Evolutionary conservation across 2,329 filamentous ascomycete genomes (phyloP).

Genomic region (Pestalotiopsis sp.): DNA sequence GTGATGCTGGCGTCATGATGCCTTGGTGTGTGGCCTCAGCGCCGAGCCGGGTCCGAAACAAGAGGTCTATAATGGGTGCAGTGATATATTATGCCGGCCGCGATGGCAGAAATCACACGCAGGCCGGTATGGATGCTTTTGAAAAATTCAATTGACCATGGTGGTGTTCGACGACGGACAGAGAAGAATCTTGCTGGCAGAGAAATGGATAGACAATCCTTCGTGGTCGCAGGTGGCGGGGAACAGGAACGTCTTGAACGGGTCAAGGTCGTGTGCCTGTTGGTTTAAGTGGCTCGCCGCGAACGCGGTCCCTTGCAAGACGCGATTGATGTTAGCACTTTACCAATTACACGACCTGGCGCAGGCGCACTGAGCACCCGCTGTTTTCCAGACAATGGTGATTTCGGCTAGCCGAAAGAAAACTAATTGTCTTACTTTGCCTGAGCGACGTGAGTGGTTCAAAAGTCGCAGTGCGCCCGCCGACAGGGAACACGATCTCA

Average conservation of each 20-base stretch:
- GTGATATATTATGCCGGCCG: background rate
- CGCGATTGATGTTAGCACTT: constrained; percentile 10
- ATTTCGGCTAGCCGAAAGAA: too few species aligned
- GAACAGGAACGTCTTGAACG: background rate
- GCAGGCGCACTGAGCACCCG: background rate
- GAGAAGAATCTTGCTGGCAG: background rate
- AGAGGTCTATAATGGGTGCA: background rate
- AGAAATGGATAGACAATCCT: background rate
- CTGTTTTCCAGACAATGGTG: too few species aligned
- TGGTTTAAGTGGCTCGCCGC: constrained; percentile 9
- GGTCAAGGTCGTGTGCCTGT: background rate
- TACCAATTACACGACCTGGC: constrained; percentile 2
- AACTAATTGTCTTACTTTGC: too few species aligned
- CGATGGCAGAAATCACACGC: background rate
- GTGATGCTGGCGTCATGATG: constrained; percentile 10
- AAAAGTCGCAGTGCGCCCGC: too few species aligned
- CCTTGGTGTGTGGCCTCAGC: background rate
- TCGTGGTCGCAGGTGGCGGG: constrained; percentile 6
- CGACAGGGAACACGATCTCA: too few species aligned
- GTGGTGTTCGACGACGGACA: background rate
- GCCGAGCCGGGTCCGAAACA: background rate
- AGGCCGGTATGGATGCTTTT: background rate
- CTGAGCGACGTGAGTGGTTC: too few species aligned
- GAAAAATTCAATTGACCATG: constrained; percentile 4
- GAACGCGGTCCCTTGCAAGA: constrained; percentile 12